Evolutionary conservation across 352 stramenopile genomes (phyloP), one percentile per base, ranked within the genome.

Genomic region (Phytophthora megakarya): DNA sequence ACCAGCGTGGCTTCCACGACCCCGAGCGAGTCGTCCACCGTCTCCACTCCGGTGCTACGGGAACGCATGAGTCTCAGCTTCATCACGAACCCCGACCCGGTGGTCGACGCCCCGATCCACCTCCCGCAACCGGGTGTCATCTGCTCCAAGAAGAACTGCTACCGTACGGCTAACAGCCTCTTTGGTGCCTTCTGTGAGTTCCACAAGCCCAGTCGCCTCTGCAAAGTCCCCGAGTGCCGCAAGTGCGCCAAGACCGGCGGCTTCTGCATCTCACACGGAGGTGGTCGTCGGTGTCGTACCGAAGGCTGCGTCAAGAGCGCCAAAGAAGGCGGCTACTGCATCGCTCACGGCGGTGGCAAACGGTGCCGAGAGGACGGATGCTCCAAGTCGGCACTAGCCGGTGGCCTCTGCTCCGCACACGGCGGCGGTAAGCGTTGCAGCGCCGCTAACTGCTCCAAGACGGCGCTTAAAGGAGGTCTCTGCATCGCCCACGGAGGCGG

Each of bases 241-340:
- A 89, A 87, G 52, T 83, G 77, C 44, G 80, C 80, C 67, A 89
- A 89, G 64, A 87, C 53, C 61, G 87, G 87, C 19, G 87, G 87
- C 25, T 85, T 87, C 65, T 93, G 84, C 70, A 90, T 90, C 66
- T 84, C 81, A 3, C 83, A 88, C 60, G 84, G 84, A 25, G 84
- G 84, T 25, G 84, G 84, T 7, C 67, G 74, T 25, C 78, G 83
- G 11, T 92, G 83, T 61, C 65, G 61, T 47, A 32, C 72, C 12
- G 69, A 79, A 3, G 70, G 66, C 25, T 94, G 86, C 64, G 63
- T 80, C 5, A 94, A 94, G 74, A 84, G 70, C 30, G 86, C 84
- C 32, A 89, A 93, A 56, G 78, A 89, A 39, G 81, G 81, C 7
- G 83, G 81, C 30, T 89, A 75, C 59, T 88, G 82, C 40, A 85